A percentile compares a stretch with the other conserved stretches of the same genome.
Evolutionary conservation across 164 flowering plant species (phyloP).

Genomic region (grape (Vitis vinifera)): ASM3070453v1 NC_081822.1:36623001-36623500

Average conservation of each 20-base stretch:
- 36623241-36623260: conserved; percentile 29
- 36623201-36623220: conserved; percentile 53
- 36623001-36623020: conserved; percentile 45
- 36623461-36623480: no score
- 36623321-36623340: not conserved
- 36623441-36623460: no score
- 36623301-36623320: no score
- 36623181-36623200: conserved; percentile 54
- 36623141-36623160: conserved; percentile 75
- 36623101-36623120: conserved; percentile 70
- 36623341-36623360: not conserved
- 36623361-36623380: not conserved
- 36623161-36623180: conserved; percentile 74
- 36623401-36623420: no score
- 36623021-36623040: conserved; percentile 28
- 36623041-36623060: conserved; percentile 44
- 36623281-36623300: no score
- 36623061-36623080: conserved; percentile 14
- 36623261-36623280: not conserved
- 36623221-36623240: conserved; percentile 44
- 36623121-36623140: conserved; percentile 76
- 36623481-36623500: no score
- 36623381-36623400: no score
- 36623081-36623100: conserved; percentile 40
- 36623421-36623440: no score